Evolutionary conservation across 495 filamentous ascomycete genomes (phyloP), one percentile per base, ranked within the genome.

Genomic region (Podospora didyma): DNA sequence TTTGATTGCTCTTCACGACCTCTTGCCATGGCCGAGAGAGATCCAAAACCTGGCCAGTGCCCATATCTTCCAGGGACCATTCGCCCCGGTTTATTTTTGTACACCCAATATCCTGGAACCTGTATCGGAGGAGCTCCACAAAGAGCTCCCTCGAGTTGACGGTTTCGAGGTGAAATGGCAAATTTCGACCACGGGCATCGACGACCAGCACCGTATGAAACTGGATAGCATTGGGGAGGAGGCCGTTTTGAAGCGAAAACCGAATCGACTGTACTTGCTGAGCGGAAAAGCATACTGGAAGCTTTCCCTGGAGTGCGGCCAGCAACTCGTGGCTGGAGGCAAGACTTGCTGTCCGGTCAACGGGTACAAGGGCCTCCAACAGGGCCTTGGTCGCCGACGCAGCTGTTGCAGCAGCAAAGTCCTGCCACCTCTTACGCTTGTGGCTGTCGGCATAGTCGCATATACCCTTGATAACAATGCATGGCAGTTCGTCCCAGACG

Each of bases 381-480:
- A 61, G 14, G 2, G 61, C 57, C 53, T 61, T 63, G n/a, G 46
- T 24, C 19, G 47, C 57, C 6, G 52, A 57, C 3, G 73, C 71
- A 6, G 71, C 73, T 2, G 63, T 61, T 16, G 69, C 70, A 12
- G 73, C 73, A 5, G 71, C 71, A 58, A 67, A 75, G 4, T 49
- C 17, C 47, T 77, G 69, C 34, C 34, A 37, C 34, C 34, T 37
- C 14, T 37, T 37, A 14, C 14, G 7, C 34, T 37, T 37, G 34
- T 37, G 34, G 34, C 34, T 37, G 34, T 37, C 34, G 34, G 34
- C 34, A 37, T 37, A 37, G 34, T 37, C 34, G 34, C 34, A 37
- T 37, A 37, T 37, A 37, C 34, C 34, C 14, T 14, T 7, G 7
- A 37, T 37, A 7, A 37, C 14, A 14, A 37, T 7, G 7, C 7